Base-by-base conservation (phyloP, 2,329 filamentous ascomycete genomes). In the Talaromyces sp. region DNA sequence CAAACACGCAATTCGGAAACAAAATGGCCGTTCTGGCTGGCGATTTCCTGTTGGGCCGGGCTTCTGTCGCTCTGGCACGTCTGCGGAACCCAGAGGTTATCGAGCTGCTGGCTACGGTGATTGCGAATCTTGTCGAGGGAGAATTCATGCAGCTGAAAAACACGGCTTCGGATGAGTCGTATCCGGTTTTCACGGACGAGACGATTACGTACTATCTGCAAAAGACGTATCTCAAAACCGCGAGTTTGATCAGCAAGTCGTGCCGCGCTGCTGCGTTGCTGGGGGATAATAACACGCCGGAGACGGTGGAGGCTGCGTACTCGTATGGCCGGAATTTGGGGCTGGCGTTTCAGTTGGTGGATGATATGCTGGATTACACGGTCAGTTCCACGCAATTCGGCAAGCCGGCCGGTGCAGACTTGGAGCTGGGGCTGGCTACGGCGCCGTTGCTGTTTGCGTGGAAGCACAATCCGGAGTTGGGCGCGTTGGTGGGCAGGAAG, bases 121-220 rank as follows among this genome's bases (percentile, higher is more conserved):
- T 99, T 67, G 93, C 94, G 51, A 99, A 99, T 74, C 81, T 99
- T 27, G 92, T 99, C 21, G 94, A 99, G 78, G 94, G 94, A 71
- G 94, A 99, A 77, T 97, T 99, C 80, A 99, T 99, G 94, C 94
- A 99, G 80, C 81, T 99, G 68, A 95, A 96, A 79, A 99, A 99
- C 76, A 97, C 94, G 1, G 90, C 90, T 52, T 83, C 85, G 65
- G 93, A 97, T 72, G 93, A 97, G 80, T 82, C 84, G 65, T 88
- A 90, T 66, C 93, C 93, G 0, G 79, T 83, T 10, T 97, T 90
- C 85, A 94, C 89, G 1, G 91, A 97, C 70, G 90, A 96, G 57
- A 90, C 92, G 1, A 84, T 99, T 63, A 84, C 86, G 27, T 97
- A 99, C 78, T 99, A 99, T 73, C 81, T 99, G 56, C 91, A 97